Conservation (phyloP, 75 land plant species). For the Ceratopteris richardii region DNA sequence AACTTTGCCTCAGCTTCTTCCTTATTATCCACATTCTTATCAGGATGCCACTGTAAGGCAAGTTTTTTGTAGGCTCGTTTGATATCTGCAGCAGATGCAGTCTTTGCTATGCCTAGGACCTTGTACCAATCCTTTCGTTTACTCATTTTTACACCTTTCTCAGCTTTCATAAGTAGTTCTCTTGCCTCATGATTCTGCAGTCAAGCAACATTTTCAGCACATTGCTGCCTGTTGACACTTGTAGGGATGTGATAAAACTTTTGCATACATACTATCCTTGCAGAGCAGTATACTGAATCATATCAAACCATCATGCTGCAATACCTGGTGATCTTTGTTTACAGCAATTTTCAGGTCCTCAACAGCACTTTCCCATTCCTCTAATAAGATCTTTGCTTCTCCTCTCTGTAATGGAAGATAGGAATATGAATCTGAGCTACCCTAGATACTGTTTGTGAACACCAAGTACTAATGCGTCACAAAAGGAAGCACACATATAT, state of each 20-base stretch:
- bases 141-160: constrained; percentile 78
- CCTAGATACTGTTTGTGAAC: too few species aligned
- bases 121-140: constrained; percentile 98
- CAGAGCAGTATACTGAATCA: too few species aligned
- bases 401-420: constrained; percentile 58
- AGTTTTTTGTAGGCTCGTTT: constrained; percentile 95
- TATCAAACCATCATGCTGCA: too few species aligned
- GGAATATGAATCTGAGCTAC: neutral
- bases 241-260: too few species aligned
- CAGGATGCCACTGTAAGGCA: constrained; percentile 99
- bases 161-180: constrained; percentile 79
- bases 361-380: constrained; percentile 98
- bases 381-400: constrained; percentile 78
- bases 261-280: too few species aligned
- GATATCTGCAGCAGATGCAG: constrained; percentile 75
- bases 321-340: constrained; percentile 78
- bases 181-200: constrained; percentile 24
- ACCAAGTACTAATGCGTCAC: too few species aligned
- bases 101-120: constrained; percentile 78
- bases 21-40: constrained; percentile 90
- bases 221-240: too few species aligned
- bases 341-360: constrained; percentile 73
- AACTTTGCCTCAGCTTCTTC: constrained; percentile 93
- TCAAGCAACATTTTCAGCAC: too few species aligned
- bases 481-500: too few species aligned